phyloP scores from a whole-genome alignment of 106 monocot species.

The Cymbidium sinense region DNA sequence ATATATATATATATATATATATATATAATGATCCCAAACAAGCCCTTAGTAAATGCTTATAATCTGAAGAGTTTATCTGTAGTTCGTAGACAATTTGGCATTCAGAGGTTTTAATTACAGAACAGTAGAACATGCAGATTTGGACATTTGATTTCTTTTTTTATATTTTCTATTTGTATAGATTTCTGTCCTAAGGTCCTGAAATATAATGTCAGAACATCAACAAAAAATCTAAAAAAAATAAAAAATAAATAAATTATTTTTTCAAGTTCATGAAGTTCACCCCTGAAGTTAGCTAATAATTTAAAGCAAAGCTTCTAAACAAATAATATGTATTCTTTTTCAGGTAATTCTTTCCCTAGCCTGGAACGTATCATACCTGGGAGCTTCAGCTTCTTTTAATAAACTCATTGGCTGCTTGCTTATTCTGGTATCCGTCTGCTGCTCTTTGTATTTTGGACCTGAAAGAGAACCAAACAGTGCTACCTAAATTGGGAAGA shows the following conservation, averaged over 20 bases:
- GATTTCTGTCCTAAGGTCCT: background rate
- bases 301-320: background rate
- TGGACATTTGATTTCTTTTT: background rate
- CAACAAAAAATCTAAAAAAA: no score
- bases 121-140: background rate
- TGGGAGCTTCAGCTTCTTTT: conserved; percentile 15
- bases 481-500: background rate
- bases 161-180: background rate
- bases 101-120: background rate
- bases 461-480: conserved; percentile 22
- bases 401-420: conserved; percentile 32
- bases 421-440: conserved; percentile 34
- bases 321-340: background rate
- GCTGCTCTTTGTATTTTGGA: conserved; percentile 26
- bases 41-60: no score
- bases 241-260: no score
- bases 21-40: no score
- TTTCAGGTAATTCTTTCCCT: conserved; percentile 28
- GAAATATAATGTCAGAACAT: no score
- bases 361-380: conserved; percentile 24
- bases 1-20: no score
- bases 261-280: background rate
- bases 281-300: background rate
- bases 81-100: background rate
- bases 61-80: background rate